Evolutionary conservation across 139 green algal species (phyloP).

Genomic region (Picochlorum sp.): DNA sequence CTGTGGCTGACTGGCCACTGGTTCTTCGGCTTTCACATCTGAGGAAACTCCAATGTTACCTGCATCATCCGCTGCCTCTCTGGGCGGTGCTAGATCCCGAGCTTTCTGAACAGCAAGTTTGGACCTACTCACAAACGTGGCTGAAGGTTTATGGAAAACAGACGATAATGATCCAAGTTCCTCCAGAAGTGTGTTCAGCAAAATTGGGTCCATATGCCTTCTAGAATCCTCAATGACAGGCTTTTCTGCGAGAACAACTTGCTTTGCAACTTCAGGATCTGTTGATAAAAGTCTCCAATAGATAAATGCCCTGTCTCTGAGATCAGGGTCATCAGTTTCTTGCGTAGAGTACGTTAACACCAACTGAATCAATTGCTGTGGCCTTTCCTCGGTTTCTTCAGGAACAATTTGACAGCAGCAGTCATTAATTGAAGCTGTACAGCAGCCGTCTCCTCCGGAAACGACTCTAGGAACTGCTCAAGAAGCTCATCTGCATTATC

Average conservation of each 20-base stretch:
- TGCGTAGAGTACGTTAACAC: conserved; percentile 81
- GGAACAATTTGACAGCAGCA: conserved; percentile 96
- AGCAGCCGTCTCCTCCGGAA: conserved; percentile 82
- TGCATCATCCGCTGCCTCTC: neutral
- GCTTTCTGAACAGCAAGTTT: conserved; percentile 62
- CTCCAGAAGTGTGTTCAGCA: conserved; percentile 71
- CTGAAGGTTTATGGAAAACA: conserved; percentile 91
- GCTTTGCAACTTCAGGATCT: conserved; percentile 83
- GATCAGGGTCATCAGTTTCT: conserved; percentile 97
- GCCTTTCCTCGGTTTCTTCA: conserved; percentile 83
- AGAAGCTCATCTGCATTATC: conserved; percentile 98
- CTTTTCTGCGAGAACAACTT: conserved; percentile 91
- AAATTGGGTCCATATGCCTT: conserved; percentile 56
- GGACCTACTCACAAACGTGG: conserved; percentile 67
- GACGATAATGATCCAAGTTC: conserved; percentile 75
- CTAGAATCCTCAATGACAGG: conserved; percentile 78
- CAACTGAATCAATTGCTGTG: conserved; percentile 91
- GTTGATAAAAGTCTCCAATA: conserved; percentile 98
- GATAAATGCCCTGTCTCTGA: conserved; percentile 93
- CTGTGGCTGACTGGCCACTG: neutral
- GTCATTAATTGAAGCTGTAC: conserved; percentile 99
- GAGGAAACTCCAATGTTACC: neutral
- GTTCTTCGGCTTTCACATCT: neutral
- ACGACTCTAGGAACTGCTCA: conserved; percentile 91
- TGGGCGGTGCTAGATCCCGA: conserved; percentile 38